phyloP scores from a whole-genome alignment of 2,329 filamentous ascomycete species.

The Orbilia ellipsospora region DNA sequence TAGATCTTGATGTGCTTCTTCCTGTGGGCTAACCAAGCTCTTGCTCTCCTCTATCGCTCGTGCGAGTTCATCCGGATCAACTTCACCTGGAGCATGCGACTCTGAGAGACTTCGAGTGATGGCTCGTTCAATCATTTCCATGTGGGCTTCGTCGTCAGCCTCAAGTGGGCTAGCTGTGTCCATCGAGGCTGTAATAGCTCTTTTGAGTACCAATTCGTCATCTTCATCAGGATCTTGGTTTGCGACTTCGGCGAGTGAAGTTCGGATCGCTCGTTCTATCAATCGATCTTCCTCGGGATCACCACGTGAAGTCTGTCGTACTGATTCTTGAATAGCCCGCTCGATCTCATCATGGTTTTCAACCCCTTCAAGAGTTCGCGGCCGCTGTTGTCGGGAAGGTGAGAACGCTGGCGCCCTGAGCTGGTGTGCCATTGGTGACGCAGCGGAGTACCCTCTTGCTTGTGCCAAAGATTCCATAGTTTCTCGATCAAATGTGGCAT shows the following conservation, averaged over 20 bases:
- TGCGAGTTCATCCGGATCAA: constrained; percentile 62
- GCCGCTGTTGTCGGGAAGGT: constrained; percentile 7
- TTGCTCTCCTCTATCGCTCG: constrained; percentile 64
- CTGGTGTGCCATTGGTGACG: not conserved
- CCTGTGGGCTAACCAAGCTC: constrained; percentile 55
- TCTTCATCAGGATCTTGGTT: constrained; percentile 57
- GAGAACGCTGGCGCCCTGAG: constrained; percentile 25
- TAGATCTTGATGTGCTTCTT: constrained; percentile 46
- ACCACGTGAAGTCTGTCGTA: constrained; percentile 76
- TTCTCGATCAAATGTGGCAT: constrained; percentile 28
- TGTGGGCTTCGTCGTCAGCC: constrained; percentile 63
- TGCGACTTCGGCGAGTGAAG: constrained; percentile 72
- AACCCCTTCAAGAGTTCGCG: constrained; percentile 28
- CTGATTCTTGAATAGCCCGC: constrained; percentile 75
- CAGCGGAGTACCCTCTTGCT: not conserved
- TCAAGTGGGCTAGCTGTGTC: constrained; percentile 57
- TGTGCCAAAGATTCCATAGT: constrained; percentile 33
- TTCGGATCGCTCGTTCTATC: constrained; percentile 78
- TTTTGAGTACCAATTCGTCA: constrained; percentile 60
- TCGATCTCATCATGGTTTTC: constrained; percentile 70
- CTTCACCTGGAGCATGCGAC: constrained; percentile 49
- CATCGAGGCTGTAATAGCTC: constrained; percentile 59
- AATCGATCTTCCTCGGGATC: constrained; percentile 75
- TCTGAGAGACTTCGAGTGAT: constrained; percentile 36
- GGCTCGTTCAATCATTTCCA: constrained; percentile 64